Percentiles rank a stretch among this genome's conserved stretches.
phyloP scores from a whole-genome alignment of 352 stramenopile species.

The Globisporangium parvum region DNA sequence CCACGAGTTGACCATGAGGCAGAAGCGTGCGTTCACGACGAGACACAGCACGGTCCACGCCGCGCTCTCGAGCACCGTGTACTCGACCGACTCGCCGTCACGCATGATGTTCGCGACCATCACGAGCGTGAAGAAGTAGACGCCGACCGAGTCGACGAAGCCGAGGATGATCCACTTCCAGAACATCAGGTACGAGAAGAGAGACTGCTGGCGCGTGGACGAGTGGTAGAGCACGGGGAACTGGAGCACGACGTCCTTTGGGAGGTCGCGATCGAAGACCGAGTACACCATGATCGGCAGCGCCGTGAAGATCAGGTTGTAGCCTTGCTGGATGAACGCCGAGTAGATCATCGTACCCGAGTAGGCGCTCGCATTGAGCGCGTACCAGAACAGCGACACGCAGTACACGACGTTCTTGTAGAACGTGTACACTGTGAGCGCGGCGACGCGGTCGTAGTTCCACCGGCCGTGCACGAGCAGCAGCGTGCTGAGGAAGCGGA shows the following conservation, averaged over 20 bases:
- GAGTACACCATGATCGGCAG: slow-evolving; percentile 89
- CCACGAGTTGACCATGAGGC: slow-evolving; percentile 79
- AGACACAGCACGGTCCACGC: slow-evolving; percentile 77
- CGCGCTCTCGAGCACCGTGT: slow-evolving; percentile 52
- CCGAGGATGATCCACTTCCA: slow-evolving; percentile 81
- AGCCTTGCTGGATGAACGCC: slow-evolving; percentile 84
- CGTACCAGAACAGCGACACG: slow-evolving; percentile 89
- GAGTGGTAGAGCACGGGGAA: slow-evolving; percentile 69
- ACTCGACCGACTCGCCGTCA: slow-evolving; percentile 49
- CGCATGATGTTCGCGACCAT: slow-evolving; percentile 52
- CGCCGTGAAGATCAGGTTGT: slow-evolving; percentile 94
- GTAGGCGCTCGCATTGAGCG: slow-evolving; percentile 82
- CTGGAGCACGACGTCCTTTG: slow-evolving; percentile 51
- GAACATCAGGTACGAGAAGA: slow-evolving; percentile 80
- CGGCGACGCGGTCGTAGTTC: slow-evolving; percentile 84
- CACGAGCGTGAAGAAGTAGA: slow-evolving; percentile 58
- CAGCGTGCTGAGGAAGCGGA: slow-evolving; percentile 69
- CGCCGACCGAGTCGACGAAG: slow-evolving; percentile 70
- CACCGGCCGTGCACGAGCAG: slow-evolving; percentile 79
- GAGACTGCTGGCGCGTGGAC: slow-evolving; percentile 37
- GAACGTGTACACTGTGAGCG: slow-evolving; percentile 88
- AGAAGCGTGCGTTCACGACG: slow-evolving; percentile 73
- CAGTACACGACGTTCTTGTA: slow-evolving; percentile 92
- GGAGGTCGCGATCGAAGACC: slow-evolving; percentile 76
- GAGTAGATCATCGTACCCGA: slow-evolving; percentile 88